phyloP scores from a whole-genome alignment of 164 flowering plant genomes.

The Nymphaea thermarum region DNA sequence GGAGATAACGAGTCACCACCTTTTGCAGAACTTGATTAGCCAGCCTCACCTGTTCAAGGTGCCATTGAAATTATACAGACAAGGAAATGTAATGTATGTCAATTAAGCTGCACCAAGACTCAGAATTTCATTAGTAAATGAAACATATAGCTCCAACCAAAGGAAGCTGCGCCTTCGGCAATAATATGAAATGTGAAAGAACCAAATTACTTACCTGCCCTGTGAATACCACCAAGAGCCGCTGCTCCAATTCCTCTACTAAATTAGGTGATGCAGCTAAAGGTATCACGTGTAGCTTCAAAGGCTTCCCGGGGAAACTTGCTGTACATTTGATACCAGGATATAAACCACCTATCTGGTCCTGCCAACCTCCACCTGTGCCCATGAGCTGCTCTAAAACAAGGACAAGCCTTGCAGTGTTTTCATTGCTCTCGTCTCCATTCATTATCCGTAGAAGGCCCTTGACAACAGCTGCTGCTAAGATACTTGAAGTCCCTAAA shows the following conservation, averaged over 20 bases:
- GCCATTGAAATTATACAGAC: neutral
- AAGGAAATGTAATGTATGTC: neutral
- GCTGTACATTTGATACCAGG: constrained; percentile 88
- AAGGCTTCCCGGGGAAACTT: constrained; percentile 89
- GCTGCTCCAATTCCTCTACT: constrained; percentile 53
- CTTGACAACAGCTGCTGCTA: constrained; percentile 97
- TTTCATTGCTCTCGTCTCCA: constrained; percentile 76
- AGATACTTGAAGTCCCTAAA: constrained; percentile 89
- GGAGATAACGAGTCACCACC: constrained; percentile 83
- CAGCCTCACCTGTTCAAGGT: constrained; percentile 60
- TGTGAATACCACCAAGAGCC: constrained; percentile 85
- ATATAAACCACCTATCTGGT: constrained; percentile 95
- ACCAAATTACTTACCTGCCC: constrained; percentile 62
- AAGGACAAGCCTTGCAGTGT: constrained; percentile 87
- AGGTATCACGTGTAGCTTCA: constrained; percentile 78
- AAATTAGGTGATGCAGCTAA: constrained; percentile 66
- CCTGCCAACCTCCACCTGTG: constrained; percentile 99
- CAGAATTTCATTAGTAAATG: neutral
- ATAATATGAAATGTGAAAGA: neutral
- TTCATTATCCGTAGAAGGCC: constrained; percentile 72
- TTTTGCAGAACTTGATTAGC: constrained; percentile 89
- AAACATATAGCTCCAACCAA: neutral
- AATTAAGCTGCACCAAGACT: neutral
- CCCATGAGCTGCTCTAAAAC: constrained; percentile 98
- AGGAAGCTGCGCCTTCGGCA: neutral